phyloP scores from a whole-genome alignment of 176 grass and related monocot genomes.

The Carex parvula region DNA sequence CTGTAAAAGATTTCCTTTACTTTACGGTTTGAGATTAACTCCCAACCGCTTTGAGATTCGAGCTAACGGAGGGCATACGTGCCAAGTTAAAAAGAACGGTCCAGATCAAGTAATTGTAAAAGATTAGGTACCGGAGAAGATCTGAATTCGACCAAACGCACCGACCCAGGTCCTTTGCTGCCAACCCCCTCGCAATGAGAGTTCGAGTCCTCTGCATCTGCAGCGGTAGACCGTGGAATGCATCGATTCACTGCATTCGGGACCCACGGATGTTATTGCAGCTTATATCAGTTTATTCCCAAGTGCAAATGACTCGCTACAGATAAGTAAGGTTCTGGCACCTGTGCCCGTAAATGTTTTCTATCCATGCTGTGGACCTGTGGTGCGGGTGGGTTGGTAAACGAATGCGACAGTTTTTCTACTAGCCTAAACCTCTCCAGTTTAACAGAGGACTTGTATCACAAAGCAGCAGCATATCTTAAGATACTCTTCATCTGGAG shows the following conservation, averaged over 20 bases:
- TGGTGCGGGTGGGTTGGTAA: slow-evolving; percentile 10
- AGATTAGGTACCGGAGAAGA: too few relatives aligned
- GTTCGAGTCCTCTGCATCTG: neutral
- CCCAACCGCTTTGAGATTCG: too few relatives aligned
- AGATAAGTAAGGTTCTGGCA: neutral
- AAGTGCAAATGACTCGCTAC: neutral
- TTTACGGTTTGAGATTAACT: too few relatives aligned
- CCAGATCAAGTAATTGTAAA: too few relatives aligned
- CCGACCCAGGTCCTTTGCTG: too few relatives aligned
- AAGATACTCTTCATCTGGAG: neutral
- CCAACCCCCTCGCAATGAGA: neutral
- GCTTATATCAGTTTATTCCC: neutral
- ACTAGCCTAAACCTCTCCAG: neutral
- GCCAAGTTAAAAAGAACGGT: too few relatives aligned
- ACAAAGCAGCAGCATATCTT: neutral
- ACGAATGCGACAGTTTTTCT: slow-evolving; percentile 3
- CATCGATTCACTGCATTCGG: neutral
- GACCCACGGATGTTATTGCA: neutral
- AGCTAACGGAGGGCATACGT: too few relatives aligned
- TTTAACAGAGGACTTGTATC: neutral
- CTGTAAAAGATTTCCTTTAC: too few relatives aligned
- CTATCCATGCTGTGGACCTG: neutral
- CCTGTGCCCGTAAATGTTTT: neutral
- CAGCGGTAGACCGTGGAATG: neutral
- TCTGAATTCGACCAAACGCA: too few relatives aligned